Percentiles rank a stretch among this genome's conserved stretches.
Evolutionary conservation across 805 yeast genomes (phyloP).

Genomic region (Candida namnaoensis): DNA sequence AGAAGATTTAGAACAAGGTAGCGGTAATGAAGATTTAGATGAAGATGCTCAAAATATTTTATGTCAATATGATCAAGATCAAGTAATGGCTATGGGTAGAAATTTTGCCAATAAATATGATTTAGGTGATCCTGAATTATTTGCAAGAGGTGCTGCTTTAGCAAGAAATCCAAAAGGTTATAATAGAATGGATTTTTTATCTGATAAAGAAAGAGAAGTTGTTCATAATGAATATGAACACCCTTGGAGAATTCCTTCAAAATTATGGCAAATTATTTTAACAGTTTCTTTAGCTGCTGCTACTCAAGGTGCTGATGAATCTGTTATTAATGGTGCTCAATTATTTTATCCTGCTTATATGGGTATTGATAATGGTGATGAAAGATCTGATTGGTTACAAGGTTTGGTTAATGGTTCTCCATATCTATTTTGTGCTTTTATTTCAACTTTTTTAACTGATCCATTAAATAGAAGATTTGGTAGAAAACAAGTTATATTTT

Average conservation of each 20-base stretch:
- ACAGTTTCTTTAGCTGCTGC: constrained; percentile 74
- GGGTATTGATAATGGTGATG: constrained; percentile 37
- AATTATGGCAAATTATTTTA: constrained; percentile 46
- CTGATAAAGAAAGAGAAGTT: constrained; percentile 45
- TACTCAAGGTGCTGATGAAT: constrained; percentile 75
- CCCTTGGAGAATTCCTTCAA: constrained; percentile 34
- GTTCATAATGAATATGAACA: constrained; percentile 37
- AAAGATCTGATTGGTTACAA: constrained; percentile 44
- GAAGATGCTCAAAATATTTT: constrained; percentile 34
- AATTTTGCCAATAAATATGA: constrained; percentile 50
- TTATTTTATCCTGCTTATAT: constrained; percentile 49
- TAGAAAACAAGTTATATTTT: constrained; percentile 58
- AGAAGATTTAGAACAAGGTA: too few relatives aligned
- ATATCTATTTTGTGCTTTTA: constrained; percentile 50
- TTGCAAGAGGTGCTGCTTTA: constrained; percentile 58
- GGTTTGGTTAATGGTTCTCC: constrained; percentile 69
- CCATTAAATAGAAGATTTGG: constrained; percentile 47
- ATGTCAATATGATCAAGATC: constrained; percentile 49
- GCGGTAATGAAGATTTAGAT: background rate
- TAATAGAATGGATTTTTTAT: constrained; percentile 46
- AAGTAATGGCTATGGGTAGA: constrained; percentile 64
- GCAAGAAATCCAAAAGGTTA: constrained; percentile 54
- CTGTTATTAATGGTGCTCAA: constrained; percentile 67
- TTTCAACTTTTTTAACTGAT: constrained; percentile 61
- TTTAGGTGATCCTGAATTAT: constrained; percentile 38